phyloP scores from a whole-genome alignment of 73 alveolate species.

The Diophrys appendiculata region DNA sequence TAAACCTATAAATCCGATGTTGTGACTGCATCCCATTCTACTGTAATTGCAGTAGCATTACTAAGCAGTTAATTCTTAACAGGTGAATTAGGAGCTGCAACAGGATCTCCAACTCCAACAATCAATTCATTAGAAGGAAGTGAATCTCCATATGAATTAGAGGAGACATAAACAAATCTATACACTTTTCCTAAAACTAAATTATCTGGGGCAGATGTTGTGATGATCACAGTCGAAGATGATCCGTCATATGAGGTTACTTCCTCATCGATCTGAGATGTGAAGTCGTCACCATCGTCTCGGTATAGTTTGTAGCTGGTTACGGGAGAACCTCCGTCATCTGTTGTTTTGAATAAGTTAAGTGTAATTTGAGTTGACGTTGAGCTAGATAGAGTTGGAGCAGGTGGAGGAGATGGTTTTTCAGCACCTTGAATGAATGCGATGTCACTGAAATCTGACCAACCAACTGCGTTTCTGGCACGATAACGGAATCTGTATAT shows the following conservation, averaged over 20 bases:
- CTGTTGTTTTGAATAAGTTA: constrained; percentile 32
- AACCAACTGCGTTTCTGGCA: constrained; percentile 52
- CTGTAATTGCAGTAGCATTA: constrained; percentile 32
- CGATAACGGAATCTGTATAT: constrained; percentile 51
- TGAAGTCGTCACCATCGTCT: constrained; percentile 68
- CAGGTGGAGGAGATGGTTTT: constrained; percentile 54
- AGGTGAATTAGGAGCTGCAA: constrained; percentile 49
- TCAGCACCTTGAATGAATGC: constrained; percentile 44
- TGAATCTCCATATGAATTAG: constrained; percentile 51
- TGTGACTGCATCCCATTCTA: constrained; percentile 41
- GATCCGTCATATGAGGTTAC: constrained; percentile 26
- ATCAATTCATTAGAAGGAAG: constrained; percentile 31
- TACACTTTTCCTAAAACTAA: constrained; percentile 45
- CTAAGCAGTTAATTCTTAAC: not conserved
- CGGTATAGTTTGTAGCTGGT: constrained; percentile 34
- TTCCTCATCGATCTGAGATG: constrained; percentile 1
- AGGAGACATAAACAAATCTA: constrained; percentile 53
- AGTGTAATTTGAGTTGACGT: constrained; percentile 5
- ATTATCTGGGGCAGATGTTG: constrained; percentile 24
- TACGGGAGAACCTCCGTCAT: constrained; percentile 66
- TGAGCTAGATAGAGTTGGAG: constrained; percentile 30
- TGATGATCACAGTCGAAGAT: constrained; percentile 52
- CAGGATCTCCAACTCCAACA: constrained; percentile 50
- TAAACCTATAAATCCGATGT: constrained; percentile 38
- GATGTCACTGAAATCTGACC: constrained; percentile 52